Evolutionary conservation across 441 rosid genomes (phyloP), one percentile per base, ranked within the genome.

Genomic region (Mallotus repandus): DNA sequence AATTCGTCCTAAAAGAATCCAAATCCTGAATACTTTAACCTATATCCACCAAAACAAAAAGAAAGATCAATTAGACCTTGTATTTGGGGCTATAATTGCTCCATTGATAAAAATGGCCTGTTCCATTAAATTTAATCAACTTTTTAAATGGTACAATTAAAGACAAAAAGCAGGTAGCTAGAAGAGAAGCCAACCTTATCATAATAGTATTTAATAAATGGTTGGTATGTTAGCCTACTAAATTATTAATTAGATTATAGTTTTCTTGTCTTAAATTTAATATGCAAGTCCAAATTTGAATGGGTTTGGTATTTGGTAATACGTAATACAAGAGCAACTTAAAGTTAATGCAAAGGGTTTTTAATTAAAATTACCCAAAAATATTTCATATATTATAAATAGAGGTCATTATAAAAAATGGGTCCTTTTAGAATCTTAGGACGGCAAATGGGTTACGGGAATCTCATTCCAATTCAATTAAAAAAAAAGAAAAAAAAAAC

Each of bases 371-470:
- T 60, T 25, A 60, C 7, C 29, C 22, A 68, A n/a, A 15, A 22
- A 67, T 66, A 48, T 32, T 45, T 18, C 25, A 54, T 13, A 11
- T 19, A 55, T 50, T 70, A 9, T 22, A 52, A 0, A 45, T 38
- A 68, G 41, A 43, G 50, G 82, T 84, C 75, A 43, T 76, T 61
- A 69, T 84, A 78, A 25, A 50, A 61, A 49, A n/a, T 63, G 80
- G 74, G 73, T 52, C 66, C 55, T 18, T 74, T 10, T 45, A 74
- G 91, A 88, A 83, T 83, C 90, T 78, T 78, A 69, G 85, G 91
- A 77, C 87, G 89, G 84, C 86, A 73, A 73, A 48, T 72, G 86
- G 74, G 48, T 55, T 66, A 54, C 82, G 81, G 76, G 85, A 87
- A 86, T 86, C 86, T 81, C 71, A 74, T 76, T 56, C 7, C 3